phyloP scores from a whole-genome alignment of 2,329 filamentous ascomycete species.

The Fonsecaea erecta region DNA sequence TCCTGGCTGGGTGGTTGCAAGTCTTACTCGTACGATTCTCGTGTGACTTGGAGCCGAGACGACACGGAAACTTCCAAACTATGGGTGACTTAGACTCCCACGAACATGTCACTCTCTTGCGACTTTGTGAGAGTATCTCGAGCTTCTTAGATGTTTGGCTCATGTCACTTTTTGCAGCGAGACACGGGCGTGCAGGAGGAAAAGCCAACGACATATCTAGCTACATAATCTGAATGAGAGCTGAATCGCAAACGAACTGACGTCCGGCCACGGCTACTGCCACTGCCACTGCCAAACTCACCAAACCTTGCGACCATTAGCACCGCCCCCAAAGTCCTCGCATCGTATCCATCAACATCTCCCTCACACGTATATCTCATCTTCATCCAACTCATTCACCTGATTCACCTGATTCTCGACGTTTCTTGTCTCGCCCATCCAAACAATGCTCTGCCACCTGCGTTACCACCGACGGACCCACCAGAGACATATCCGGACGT shows the following conservation, averaged over 20 bases:
- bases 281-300: neutral
- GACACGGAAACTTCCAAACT: neutral
- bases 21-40: neutral
- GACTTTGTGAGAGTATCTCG: neutral
- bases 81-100: neutral
- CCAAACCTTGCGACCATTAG: neutral
- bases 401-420: no score
- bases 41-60: neutral
- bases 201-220: no score
- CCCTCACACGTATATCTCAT: neutral
- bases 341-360: neutral
- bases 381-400: neutral
- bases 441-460: constrained; percentile 9
- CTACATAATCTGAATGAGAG: no score
- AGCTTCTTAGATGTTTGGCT: neutral
- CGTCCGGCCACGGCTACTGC: no score
- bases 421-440: no score
- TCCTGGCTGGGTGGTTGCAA: neutral
- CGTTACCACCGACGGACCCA: constrained; percentile 13
- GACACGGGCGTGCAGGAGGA: no score
- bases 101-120: neutral
- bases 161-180: no score
- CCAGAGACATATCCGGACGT: constrained; percentile 28
- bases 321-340: neutral
- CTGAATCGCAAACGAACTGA: no score